These are phyloP conservation scores for Dictyostelium firmibasis DNA, from an alignment of 78 protist genomes.

Conservation along the genomic window DNA sequence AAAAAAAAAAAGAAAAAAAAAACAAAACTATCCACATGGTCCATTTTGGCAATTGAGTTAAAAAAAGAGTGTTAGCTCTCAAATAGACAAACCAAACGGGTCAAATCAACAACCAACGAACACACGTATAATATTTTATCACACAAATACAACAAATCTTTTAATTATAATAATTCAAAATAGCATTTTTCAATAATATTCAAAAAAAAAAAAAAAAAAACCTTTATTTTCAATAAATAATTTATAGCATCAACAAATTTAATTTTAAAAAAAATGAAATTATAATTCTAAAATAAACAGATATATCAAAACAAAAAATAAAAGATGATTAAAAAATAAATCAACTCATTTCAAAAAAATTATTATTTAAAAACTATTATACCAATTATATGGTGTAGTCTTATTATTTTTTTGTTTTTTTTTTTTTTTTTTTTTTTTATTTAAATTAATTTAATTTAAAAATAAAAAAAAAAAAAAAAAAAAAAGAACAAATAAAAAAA, in stretches of 20 bases:
- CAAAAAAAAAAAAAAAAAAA: background rate
- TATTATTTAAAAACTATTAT: background rate
- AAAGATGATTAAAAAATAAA: background rate
- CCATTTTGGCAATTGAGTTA: background rate
- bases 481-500: background rate
- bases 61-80: background rate
- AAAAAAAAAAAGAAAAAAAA: too few species aligned
- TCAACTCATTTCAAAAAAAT: background rate
- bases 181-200: background rate
- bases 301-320: background rate
- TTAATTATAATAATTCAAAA: background rate
- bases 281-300: background rate
- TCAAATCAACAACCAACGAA: background rate
- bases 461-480: background rate
- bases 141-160: background rate
- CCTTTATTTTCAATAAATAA: background rate
- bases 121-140: background rate
- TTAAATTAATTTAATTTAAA: background rate
- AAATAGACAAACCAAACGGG: background rate
- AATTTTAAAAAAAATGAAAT: background rate
- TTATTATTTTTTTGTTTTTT: background rate
- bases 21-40: background rate
- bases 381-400: background rate
- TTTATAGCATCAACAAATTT: slow-evolving; percentile 1
- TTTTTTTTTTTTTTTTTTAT: background rate